These are phyloP conservation scores for Carex littledalei DNA, from an alignment of 176 grass and related monocot species.

Conservation along the genomic window DNA sequence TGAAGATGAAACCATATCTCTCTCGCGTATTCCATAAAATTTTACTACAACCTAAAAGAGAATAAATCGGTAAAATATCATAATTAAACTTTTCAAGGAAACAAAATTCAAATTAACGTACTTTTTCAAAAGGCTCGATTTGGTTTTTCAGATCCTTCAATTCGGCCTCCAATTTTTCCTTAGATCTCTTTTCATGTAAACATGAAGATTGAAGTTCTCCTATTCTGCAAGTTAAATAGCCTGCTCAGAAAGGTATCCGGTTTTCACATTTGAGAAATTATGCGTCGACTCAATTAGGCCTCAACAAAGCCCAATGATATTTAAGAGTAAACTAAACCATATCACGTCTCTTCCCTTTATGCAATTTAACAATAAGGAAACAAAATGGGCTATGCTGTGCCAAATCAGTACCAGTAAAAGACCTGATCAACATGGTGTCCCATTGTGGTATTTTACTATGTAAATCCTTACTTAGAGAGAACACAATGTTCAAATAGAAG, in stretches of 20 bases:
- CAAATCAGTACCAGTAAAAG: neutral
- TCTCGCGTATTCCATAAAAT: slow-evolving; percentile 70
- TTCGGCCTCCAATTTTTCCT: slow-evolving; percentile 53
- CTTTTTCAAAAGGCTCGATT: slow-evolving; percentile 55
- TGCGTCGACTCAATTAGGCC: neutral
- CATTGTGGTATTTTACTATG: neutral
- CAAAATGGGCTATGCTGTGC: neutral
- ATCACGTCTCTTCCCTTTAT: neutral
- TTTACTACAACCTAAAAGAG: slow-evolving; percentile 69
- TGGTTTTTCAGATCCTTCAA: slow-evolving; percentile 49
- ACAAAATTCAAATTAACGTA: slow-evolving; percentile 32
- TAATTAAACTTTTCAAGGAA: neutral
- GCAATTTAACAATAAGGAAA: neutral
- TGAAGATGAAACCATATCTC: slow-evolving; percentile 39
- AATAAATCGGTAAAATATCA: neutral
- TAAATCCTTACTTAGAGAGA: neutral
- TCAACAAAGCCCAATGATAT: neutral
- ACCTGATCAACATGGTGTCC: neutral
- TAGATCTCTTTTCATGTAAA: slow-evolving; percentile 58
- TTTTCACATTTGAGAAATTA: slow-evolving; percentile 1
- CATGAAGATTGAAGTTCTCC: slow-evolving; percentile 60
- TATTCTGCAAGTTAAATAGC: slow-evolving; percentile 45
- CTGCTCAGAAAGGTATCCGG: neutral
- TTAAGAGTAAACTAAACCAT: neutral
- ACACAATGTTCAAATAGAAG: slow-evolving; percentile 9